Percentiles rank a stretch among this genome's conserved stretches.
Evolutionary conservation across 1,139 yeast genomes (phyloP).

Genomic region (Kurtzmaniella quercitrusa): DNA sequence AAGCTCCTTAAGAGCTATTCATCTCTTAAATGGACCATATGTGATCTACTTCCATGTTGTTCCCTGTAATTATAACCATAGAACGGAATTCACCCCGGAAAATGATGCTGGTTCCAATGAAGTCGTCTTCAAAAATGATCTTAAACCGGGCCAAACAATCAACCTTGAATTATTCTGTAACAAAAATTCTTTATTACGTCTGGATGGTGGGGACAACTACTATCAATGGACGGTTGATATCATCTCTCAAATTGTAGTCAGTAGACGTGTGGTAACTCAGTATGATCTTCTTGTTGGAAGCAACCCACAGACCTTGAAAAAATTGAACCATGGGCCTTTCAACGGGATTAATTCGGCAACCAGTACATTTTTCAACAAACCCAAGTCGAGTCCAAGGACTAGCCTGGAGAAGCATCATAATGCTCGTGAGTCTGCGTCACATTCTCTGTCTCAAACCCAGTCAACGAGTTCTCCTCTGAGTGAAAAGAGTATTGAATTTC

Average conservation of each 20-base stretch:
- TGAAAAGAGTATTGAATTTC: neutral
- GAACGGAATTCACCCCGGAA: constrained; percentile 24
- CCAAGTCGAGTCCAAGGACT: neutral
- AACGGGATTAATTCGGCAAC: constrained; percentile 1
- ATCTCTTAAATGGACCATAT: constrained; percentile 56
- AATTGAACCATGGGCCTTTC: constrained; percentile 24
- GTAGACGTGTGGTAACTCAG: constrained; percentile 57
- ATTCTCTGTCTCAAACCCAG: neutral
- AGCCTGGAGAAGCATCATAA: neutral
- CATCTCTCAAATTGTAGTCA: constrained; percentile 76
- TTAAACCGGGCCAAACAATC: constrained; percentile 64
- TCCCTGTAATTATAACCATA: constrained; percentile 44
- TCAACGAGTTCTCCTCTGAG: neutral
- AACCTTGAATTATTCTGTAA: constrained; percentile 43
- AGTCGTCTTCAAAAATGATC: constrained; percentile 33
- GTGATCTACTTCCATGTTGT: constrained; percentile 56
- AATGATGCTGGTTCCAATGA: constrained; percentile 22
- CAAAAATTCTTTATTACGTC: constrained; percentile 35
- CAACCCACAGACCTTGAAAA: constrained; percentile 29
- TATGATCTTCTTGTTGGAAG: constrained; percentile 64
- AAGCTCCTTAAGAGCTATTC: constrained; percentile 49
- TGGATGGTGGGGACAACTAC: constrained; percentile 23
- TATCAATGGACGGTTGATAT: constrained; percentile 82
- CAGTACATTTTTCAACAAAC: neutral
- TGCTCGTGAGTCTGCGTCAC: neutral